phyloP scores from a whole-genome alignment of 257 asterid genomes.

The Nicotiana otophora region DNA sequence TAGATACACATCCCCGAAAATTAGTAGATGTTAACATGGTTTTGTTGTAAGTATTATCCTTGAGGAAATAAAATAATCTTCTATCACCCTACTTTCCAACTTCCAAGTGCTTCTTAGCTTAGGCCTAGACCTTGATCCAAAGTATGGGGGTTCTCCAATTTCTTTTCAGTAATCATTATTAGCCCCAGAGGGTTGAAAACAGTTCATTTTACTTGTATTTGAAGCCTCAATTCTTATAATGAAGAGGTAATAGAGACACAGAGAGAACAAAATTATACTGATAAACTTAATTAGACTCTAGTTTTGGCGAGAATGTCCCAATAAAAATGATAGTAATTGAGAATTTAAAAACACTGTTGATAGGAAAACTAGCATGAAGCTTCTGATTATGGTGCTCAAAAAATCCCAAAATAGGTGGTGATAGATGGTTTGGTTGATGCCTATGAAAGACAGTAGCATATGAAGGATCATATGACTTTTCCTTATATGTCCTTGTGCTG shows the following conservation, averaged over 20 bases:
- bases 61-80: conserved; percentile 5
- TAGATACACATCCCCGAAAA: not conserved
- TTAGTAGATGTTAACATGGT: not conserved
- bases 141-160: conserved; percentile 19
- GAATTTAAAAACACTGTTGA: no score
- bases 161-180: not conserved
- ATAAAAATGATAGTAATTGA: no score
- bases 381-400: not conserved
- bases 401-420: not conserved
- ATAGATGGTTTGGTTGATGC: not conserved
- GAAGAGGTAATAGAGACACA: no score
- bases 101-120: not conserved
- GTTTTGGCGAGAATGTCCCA: no score
- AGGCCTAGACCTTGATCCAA: conserved; percentile 32
- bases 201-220: not conserved
- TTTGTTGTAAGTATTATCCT: conserved; percentile 22
- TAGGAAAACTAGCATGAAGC: no score
- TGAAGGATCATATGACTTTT: not conserved
- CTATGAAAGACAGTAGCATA: not conserved
- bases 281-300: no score
- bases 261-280: no score
- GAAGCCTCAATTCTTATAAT: no score
- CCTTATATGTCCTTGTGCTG: not conserved
- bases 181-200: not conserved
- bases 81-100: not conserved